A percentile compares a stretch with the other conserved stretches of the same genome.
phyloP scores from a whole-genome alignment of 805 yeast species.

The Metschnikowia rubicola region DNA sequence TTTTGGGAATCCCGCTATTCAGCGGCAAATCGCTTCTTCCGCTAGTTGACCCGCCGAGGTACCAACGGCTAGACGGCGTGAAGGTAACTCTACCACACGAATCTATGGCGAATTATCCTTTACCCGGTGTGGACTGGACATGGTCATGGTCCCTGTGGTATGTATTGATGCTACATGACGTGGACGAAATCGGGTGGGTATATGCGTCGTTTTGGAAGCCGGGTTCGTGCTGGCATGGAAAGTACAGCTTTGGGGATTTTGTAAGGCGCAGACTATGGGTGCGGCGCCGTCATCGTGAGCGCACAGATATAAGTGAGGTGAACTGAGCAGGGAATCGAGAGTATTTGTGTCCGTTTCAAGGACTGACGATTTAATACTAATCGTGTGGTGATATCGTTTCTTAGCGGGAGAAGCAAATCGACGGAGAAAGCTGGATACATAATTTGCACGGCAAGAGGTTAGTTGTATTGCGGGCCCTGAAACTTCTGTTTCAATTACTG shows the following conservation, averaged over 20 bases:
- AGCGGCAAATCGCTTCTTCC: conserved; percentile 45
- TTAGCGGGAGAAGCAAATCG: no score
- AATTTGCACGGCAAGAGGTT: no score
- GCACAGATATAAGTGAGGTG: not conserved
- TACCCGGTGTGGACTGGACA: conserved; percentile 59
- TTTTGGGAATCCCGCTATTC: conserved; percentile 51
- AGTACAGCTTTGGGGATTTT: conserved; percentile 52
- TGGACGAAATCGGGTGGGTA: conserved; percentile 84
- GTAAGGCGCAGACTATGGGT: conserved; percentile 70
- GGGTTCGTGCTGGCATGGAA: conserved; percentile 58
- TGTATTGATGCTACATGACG: conserved; percentile 64
- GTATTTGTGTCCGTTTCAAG: no score
- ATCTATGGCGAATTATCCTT: conserved; percentile 35
- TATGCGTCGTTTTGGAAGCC: conserved; percentile 46
- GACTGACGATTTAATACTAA: no score
- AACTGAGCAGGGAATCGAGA: no score
- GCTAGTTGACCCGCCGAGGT: conserved; percentile 49
- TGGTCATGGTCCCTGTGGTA: conserved; percentile 76
- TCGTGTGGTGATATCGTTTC: no score
- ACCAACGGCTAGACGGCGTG: conserved; percentile 42
- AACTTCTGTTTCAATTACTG: no score
- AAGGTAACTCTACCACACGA: conserved; percentile 26
- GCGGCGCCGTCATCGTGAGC: conserved; percentile 19
- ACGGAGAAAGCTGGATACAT: no score
- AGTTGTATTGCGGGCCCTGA: no score